Base-by-base conservation (phyloP, 1,284 basidiomycete species). In the Coniophora puteana region DNA sequence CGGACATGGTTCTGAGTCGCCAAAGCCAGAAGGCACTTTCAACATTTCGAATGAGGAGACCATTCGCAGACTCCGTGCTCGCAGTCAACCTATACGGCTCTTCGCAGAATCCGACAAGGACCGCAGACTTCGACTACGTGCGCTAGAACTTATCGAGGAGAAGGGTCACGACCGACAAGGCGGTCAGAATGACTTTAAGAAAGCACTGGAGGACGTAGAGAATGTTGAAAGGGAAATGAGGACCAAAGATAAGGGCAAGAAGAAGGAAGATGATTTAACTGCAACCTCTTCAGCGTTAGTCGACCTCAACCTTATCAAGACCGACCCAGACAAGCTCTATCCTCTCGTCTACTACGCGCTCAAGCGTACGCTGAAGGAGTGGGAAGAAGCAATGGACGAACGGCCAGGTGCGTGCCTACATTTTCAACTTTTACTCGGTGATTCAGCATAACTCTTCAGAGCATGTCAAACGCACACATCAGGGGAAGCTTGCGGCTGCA, bases 51-150 rank as follows among this genome's bases (percentile, higher is more conserved):
- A 93, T 44, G 89, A 93, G 46, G 96, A 99, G 58, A 92, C 89
- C 20, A 72, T 94, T 40, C 82, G 89, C 6, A 80, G 96, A 11
- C 76, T 99, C 20, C 83, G 96, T 26, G 72, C 79, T 20, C 95
- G 95, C 59, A 91, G 90, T 20, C 92, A 99, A 59, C 96, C 96
- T 3, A 90, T 99, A 47, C 80, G 93, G 8, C 71, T 99, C 3
- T 99, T 99, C 58, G 96, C 85, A 30, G 96, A 99, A 62, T 81
- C 85, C 0, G 95, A 99, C 68, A 91, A 92, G 64, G 96, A 98
- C 36, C 76, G 95, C 8, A 72, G 93, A 28, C 66, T 98, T 18
- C 83, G 96, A 13, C 65, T 99, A 18, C 81, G 95, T 42, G 93
- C 95, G 0, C 69, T 99, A 12, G 95, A 99, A 62, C 76, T 99